phyloP scores from a whole-genome alignment of 106 monocot genomes.

The Phalaenopsis equestris region DNA sequence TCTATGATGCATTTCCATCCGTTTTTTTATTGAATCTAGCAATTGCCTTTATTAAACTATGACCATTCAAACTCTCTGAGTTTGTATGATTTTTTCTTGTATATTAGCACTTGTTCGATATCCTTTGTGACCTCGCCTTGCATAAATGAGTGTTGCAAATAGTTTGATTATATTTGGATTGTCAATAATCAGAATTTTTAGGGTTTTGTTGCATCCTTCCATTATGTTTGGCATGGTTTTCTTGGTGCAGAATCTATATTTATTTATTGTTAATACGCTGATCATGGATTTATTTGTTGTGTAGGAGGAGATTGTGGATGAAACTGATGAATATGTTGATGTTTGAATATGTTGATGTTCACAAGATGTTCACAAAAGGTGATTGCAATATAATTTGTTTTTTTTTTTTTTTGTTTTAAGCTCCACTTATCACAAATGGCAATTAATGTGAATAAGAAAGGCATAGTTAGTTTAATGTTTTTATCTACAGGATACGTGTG shows the following conservation, averaged over 20 bases:
- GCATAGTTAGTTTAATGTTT: neutral
- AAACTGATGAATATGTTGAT: slow-evolving; percentile 98
- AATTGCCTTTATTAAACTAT: neutral
- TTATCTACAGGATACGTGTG: slow-evolving; percentile 80
- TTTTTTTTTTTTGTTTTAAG: neutral
- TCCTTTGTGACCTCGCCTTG: neutral
- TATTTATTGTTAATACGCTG: neutral
- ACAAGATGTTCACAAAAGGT: slow-evolving; percentile 99
- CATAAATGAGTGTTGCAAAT: neutral
- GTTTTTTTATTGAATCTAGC: neutral
- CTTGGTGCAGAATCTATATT: neutral
- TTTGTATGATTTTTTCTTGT: neutral
- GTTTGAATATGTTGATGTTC: slow-evolving; percentile 97
- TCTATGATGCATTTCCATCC: slow-evolving; percentile 1
- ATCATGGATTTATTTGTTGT: slow-evolving; percentile 9
- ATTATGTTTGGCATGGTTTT: neutral
- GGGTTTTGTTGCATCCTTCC: neutral
- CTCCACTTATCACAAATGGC: neutral
- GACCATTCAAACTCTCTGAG: neutral
- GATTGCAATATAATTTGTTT: neutral
- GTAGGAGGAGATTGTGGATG: slow-evolving; percentile 98
- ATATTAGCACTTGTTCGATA: neutral
- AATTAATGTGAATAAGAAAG: slow-evolving; percentile 5
- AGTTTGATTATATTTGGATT: neutral
- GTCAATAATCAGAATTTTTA: neutral